Percentiles rank a stretch among this genome's conserved stretches.
phyloP scores from a whole-genome alignment of 495 filamentous ascomycete genomes.

The Chlorociboria aeruginascens region DNA sequence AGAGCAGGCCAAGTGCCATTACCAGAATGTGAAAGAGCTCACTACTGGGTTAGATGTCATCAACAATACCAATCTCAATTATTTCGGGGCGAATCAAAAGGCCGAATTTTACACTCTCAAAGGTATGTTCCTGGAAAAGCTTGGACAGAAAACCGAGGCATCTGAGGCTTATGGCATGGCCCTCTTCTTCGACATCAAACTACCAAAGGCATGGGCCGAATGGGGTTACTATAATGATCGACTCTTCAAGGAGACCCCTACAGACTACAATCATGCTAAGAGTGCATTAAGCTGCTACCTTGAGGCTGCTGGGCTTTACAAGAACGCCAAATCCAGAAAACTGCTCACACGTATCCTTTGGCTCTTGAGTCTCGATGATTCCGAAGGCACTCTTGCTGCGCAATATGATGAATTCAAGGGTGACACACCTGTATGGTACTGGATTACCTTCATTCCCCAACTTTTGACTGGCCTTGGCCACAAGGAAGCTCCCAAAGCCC shows the following conservation, averaged over 20 bases:
- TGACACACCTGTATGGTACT: slow-evolving; percentile 95
- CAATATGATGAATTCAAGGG: slow-evolving; percentile 92
- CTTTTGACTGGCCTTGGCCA: slow-evolving; percentile 79
- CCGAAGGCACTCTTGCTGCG: slow-evolving; percentile 62
- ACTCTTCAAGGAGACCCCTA: slow-evolving; percentile 80
- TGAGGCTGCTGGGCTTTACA: slow-evolving; percentile 90
- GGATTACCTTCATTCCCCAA: slow-evolving; percentile 98
- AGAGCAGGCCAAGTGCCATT: slow-evolving; percentile 97
- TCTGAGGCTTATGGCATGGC: slow-evolving; percentile 91
- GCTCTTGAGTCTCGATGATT: slow-evolving; percentile 88
- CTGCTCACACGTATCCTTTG: slow-evolving; percentile 90
- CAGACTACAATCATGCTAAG: slow-evolving; percentile 65
- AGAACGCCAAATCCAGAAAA: slow-evolving; percentile 93
- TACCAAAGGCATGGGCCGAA: slow-evolving; percentile 97
- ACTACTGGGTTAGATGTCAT: slow-evolving; percentile 92
- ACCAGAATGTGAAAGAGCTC: slow-evolving; percentile 86
- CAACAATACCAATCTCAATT: slow-evolving; percentile 98
- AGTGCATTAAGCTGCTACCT: slow-evolving; percentile 93
- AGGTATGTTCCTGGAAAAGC: slow-evolving; percentile 97
- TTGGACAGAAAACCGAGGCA: slow-evolving; percentile 76
- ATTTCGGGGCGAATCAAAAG: slow-evolving; percentile 91
- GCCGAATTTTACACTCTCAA: slow-evolving; percentile 99
- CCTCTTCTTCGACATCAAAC: slow-evolving; percentile 84
- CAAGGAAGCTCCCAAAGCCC: slow-evolving; percentile 77
- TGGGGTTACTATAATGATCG: slow-evolving; percentile 98